A percentile compares a stretch with the other conserved stretches of the same genome.
These are phyloP conservation scores for Filobasidium wieringae DNA, from an alignment of 768 basidiomycete genomes.

Conservation along the genomic window DNA sequence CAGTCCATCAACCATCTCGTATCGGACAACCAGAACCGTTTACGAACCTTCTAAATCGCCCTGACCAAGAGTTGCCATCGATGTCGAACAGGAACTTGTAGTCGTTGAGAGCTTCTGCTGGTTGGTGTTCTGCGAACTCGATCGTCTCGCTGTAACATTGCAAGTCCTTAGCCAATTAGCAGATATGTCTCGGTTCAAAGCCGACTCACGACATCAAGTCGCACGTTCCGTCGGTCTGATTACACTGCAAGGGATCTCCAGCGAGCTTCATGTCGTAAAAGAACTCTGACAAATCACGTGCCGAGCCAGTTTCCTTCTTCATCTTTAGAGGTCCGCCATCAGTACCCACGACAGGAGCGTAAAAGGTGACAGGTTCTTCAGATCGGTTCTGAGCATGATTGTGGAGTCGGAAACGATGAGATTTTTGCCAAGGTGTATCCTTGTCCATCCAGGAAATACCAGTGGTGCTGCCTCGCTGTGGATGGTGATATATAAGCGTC, in stretches of 20 bases:
- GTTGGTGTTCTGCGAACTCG: constrained; percentile 29
- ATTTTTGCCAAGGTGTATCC: constrained; percentile 26
- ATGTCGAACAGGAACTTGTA: constrained; percentile 40
- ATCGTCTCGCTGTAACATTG: constrained; percentile 20
- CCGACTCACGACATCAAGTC: constrained; percentile 29
- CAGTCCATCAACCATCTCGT: constrained; percentile 2
- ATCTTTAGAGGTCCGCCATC: constrained; percentile 14
- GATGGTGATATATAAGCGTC: not conserved
- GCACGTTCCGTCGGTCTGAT: constrained; percentile 36
- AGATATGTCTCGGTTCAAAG: not conserved
- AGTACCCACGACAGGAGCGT: constrained; percentile 28
- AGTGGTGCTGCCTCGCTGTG: constrained; percentile 33
- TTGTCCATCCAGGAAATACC: constrained; percentile 36
- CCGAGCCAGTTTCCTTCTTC: constrained; percentile 14
- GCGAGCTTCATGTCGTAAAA: constrained; percentile 35
- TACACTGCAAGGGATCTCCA: constrained; percentile 34
- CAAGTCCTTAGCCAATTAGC: not conserved
- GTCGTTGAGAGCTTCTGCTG: constrained; percentile 31
- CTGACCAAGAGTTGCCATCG: constrained; percentile 33
- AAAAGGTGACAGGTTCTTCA: constrained; percentile 11
- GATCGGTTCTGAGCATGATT: constrained; percentile 28
- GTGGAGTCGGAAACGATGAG: constrained; percentile 36
- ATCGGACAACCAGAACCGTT: not conserved
- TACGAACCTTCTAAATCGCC: constrained; percentile 20
- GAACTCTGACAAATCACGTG: constrained; percentile 20